Base-by-base conservation (phyloP, 371 early-diverging fungal genomes). In the Saksenaea oblongispora region DNA sequence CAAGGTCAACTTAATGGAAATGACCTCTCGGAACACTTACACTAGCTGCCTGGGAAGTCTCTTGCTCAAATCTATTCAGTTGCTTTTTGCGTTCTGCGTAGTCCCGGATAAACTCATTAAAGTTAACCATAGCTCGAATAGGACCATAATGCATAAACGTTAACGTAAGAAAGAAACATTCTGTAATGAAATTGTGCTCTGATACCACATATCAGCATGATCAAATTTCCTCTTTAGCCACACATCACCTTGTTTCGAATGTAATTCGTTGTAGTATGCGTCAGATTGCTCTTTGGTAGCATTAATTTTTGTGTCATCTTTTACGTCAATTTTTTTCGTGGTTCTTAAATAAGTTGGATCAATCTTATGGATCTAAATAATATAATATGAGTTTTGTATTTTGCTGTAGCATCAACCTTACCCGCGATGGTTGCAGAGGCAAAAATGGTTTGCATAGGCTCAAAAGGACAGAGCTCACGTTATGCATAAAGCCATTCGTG, bases 401-500 rank as follows among this genome's bases (percentile, higher is more conserved):
- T 2, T 24, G 54, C n/a, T 9, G 15, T 14, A n/a, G 15, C 27
- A 17, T 55, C 34, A n/a, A 13, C 15, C 24, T n/a, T 56, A 87
- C 78, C 71, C 93, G 95, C 28, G 86, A 77, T 35, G 88, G 85
- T 5, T 73, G 65, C n/a, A 84, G 68, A 72, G 92, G 91, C 79
- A 94, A 73, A 62, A 98, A 91, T 0, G 98, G 98, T 22, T 95
- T 93, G 42, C 88, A 85, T 24, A 97, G 84, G 18, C 69, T 69
- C 31, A 95, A 78, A 61, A 91, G 72, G 3, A 91, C 79, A 17
- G 77, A 79, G 5, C 87, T 76, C 28, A 94, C 73, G 63, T 94
- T 96, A 61, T 85, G 87, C 72, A 95, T 85, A 73, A 96, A 94
- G 14, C 97, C 96, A 73, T 96, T 94, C 11, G 91, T 84, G 1